Percentiles rank a stretch among this genome's conserved stretches.
phyloP scores from a whole-genome alignment of 306 rosid genomes.

The Gleditsia sinensis region DNA sequence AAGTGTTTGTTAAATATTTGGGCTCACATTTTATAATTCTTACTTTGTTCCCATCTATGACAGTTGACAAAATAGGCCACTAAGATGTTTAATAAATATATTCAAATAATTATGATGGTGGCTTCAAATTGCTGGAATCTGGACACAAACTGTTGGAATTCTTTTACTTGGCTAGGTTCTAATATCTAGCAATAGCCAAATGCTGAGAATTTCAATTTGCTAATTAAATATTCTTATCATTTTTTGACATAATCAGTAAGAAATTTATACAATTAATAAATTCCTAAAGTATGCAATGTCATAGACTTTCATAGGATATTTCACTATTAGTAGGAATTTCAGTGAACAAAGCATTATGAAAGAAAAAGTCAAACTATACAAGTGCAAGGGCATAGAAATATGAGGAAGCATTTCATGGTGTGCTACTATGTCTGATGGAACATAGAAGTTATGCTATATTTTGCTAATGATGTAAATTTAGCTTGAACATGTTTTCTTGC shows the following conservation, averaged over 20 bases:
- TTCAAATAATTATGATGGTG: background rate
- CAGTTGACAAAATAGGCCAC: background rate
- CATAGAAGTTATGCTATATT: constrained; percentile 12
- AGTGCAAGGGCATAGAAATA: constrained; percentile 5
- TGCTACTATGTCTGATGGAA: background rate
- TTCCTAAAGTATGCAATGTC: background rate
- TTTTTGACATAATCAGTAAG: background rate
- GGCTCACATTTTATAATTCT: background rate
- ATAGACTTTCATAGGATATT: background rate
- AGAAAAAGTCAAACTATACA: constrained; percentile 1
- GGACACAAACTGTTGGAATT: background rate
- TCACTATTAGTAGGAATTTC: background rate
- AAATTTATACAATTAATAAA: background rate
- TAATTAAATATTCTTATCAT: background rate
- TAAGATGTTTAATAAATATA: background rate
- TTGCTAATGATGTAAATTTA: constrained; percentile 16
- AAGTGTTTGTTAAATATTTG: background rate
- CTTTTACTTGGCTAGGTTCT: background rate
- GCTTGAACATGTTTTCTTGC: constrained; percentile 26
- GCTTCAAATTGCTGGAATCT: background rate
- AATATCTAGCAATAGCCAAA: background rate
- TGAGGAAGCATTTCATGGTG: constrained; percentile 15
- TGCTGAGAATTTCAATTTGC: background rate
- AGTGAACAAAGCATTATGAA: constrained; percentile 5
- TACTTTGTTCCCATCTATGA: background rate